A percentile compares a stretch with the other conserved stretches of the same genome.
phyloP scores from a whole-genome alignment of 164 flowering plant genomes.

The Aristolochia californica region DNA sequence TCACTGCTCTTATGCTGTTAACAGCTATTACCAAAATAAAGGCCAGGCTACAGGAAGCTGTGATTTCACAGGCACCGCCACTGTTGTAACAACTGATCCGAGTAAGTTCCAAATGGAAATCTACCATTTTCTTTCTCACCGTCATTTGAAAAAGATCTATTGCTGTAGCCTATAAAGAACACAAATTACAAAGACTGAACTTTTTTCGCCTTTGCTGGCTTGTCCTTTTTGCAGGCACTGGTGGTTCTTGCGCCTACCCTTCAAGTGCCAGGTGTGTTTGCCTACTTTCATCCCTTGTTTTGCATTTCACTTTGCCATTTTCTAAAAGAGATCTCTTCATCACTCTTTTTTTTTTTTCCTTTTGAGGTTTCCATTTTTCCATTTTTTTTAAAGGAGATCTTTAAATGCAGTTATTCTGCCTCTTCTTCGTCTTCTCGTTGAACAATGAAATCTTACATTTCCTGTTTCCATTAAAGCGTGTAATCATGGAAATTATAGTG shows the following conservation, averaged over 20 bases:
- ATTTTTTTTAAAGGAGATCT: background rate
- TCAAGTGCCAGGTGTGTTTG: conserved; percentile 3
- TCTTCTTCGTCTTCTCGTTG: background rate
- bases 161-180: background rate
- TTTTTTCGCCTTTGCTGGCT: background rate
- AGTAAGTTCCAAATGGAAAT: conserved; percentile 19
- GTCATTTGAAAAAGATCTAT: background rate
- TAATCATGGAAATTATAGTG: too few relatives aligned
- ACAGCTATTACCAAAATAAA: conserved; percentile 69
- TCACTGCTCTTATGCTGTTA: conserved; percentile 75
- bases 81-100: conserved; percentile 23
- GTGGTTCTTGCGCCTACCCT: conserved; percentile 4
- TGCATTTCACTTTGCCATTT: background rate
- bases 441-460: background rate
- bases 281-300: background rate
- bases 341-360: too few relatives aligned
- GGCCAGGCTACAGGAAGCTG: conserved; percentile 42
- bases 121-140: too few relatives aligned
- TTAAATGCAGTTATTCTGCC: background rate
- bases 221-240: background rate
- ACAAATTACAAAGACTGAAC: background rate
- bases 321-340: background rate
- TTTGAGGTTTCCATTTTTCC: background rate
- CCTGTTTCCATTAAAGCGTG: background rate
- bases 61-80: conserved; percentile 52